A percentile compares a stretch with the other conserved stretches of the same genome.
phyloP scores from a whole-genome alignment of 257 asterid genomes.

The Lycium barbarum region DNA sequence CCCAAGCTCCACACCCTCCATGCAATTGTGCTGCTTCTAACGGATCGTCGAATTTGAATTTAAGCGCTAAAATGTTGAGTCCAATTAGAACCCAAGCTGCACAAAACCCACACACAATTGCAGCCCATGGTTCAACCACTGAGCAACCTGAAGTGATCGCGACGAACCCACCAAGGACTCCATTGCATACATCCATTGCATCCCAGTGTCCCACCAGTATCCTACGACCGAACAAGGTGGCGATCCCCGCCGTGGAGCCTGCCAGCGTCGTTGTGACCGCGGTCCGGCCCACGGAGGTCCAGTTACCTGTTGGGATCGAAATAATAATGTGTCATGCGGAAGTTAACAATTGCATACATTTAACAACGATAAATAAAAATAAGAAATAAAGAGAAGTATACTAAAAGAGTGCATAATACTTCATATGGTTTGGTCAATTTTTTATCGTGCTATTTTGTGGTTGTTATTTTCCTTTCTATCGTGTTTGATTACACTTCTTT shows the following conservation, averaged over 20 bases:
- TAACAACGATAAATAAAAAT: no score
- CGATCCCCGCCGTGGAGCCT: slow-evolving; percentile 89
- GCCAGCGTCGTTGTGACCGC: slow-evolving; percentile 92
- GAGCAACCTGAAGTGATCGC: slow-evolving; percentile 92
- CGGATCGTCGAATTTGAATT: slow-evolving; percentile 71
- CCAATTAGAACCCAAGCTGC: slow-evolving; percentile 85
- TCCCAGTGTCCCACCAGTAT: slow-evolving; percentile 85
- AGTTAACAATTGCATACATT: no score
- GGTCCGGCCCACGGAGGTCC: slow-evolving; percentile 93
- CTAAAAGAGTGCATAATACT: no score
- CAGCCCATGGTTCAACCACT: slow-evolving; percentile 97
- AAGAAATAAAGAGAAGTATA: no score
- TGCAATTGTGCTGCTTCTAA: slow-evolving; percentile 95
- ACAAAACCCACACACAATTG: slow-evolving; percentile 80
- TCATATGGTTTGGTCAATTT: no score
- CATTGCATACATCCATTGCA: slow-evolving; percentile 93
- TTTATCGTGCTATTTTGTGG: no score
- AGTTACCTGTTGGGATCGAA: slow-evolving; percentile 39
- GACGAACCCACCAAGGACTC: slow-evolving; percentile 85
- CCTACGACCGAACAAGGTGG: slow-evolving; percentile 75
- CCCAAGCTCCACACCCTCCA: slow-evolving; percentile 96
- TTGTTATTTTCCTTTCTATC: no score
- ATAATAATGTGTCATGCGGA: no score
- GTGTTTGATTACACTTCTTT: no score
- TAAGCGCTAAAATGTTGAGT: slow-evolving; percentile 64